Percentiles rank a stretch among this genome's conserved stretches.
Evolutionary conservation across 78 protist species (phyloP).

Genomic region (Anaeramoeba flamelloides): DNA sequence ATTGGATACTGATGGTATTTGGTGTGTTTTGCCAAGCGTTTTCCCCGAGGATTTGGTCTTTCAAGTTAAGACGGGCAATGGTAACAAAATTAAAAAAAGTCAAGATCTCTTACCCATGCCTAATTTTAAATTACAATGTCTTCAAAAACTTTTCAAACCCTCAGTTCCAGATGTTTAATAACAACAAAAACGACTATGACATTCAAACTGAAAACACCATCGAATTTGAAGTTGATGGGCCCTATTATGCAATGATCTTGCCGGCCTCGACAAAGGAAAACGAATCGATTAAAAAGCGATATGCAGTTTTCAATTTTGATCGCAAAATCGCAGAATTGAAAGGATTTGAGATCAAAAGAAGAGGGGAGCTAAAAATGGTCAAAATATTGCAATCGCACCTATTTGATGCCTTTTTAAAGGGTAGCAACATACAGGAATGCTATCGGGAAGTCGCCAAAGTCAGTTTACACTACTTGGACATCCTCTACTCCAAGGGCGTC

Average conservation of each 20-base stretch:
- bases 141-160: conserved; percentile 58
- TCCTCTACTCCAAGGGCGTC: conserved; percentile 51
- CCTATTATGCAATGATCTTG: conserved; percentile 88
- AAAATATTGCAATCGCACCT: conserved; percentile 80
- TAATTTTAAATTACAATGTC: conserved; percentile 72
- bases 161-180: conserved; percentile 70
- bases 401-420: conserved; percentile 38
- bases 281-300: conserved; percentile 34
- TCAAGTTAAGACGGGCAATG: not conserved
- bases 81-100: not conserved
- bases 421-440: conserved; percentile 52
- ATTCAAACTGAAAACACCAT: conserved; percentile 71
- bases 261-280: conserved; percentile 85
- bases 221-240: conserved; percentile 97
- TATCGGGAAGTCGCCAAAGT: conserved; percentile 66
- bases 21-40: conserved; percentile 83
- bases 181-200: not conserved
- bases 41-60: not conserved
- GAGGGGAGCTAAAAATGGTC: conserved; percentile 93
- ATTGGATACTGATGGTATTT: conserved; percentile 99
- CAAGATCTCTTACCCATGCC: conserved; percentile 61
- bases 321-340: conserved; percentile 85
- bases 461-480: conserved; percentile 72
- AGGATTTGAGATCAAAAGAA: conserved; percentile 95
- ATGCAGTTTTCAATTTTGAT: conserved; percentile 85